Evolutionary conservation across 164 flowering plant genomes (phyloP), one percentile per base, ranked within the genome.

Genomic region (Magnolia officinalis): DNA sequence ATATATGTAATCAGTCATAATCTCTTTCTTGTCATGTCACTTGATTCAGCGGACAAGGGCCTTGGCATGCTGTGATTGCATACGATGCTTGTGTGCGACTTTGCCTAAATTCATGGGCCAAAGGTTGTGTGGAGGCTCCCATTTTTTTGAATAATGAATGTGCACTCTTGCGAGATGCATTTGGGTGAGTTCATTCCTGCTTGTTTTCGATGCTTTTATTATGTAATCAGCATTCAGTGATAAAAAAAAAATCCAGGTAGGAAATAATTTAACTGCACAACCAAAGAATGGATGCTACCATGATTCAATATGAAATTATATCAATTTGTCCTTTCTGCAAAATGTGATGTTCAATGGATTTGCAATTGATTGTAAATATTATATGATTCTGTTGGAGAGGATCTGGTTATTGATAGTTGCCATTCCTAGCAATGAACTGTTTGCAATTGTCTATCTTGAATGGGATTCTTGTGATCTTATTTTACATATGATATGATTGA

Each of bases 81-180:
- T 95, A 95, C 80, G 98, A 95, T 79, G 97, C 97, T 45, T 93
- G 98, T 81, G 97, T 95, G 24, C 92, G 98, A 21, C 91, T 95
- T 67, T 95, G 98, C 80, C 96, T 95, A 82, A 88, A 95, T 87
- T 90, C 96, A 63, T 95, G 97, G 97, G 96, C 97, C 14, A 86
- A 84, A 82, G 93, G 96, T 70, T 89, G 90, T 81, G 80, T 81
- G 88, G 97, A 95, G 79, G 97, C 98, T 65, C 98, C 97, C 7
- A 80, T 89, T 76, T 95, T 95, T 82, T 76, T 95, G 85, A 94
- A 95, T 73, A 93, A 88, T 80, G 98, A 95, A 81, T 93, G 98
- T 84, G 88, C 90, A 70, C 76, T 95, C 49, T 68, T 95, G 72
- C 80, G 96, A 65, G 87, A 84, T 79, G 82, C 95, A 67, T 95